phyloP scores from a whole-genome alignment of 1,284 basidiomycete species.

The Meira nashicola region DNA sequence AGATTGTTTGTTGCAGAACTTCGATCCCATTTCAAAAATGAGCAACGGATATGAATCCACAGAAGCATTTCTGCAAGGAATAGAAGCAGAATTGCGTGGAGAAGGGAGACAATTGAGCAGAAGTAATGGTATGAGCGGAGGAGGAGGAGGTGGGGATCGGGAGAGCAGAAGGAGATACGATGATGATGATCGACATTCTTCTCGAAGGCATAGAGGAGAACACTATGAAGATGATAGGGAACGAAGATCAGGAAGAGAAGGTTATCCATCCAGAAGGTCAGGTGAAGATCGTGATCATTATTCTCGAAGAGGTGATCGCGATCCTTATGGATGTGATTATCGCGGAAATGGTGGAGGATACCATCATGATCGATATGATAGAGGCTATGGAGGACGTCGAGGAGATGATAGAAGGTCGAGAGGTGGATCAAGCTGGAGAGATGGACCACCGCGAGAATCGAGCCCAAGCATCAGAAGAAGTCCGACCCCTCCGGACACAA shows the following conservation, averaged over 20 bases:
- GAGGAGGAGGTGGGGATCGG: slow-evolving; percentile 3
- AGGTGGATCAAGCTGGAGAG: slow-evolving; percentile 24
- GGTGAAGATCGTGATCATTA: no score
- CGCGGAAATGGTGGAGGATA: slow-evolving; percentile 28
- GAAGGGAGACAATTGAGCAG: neutral
- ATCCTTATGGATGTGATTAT: slow-evolving; percentile 5
- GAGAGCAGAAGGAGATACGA: neutral
- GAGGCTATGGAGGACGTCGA: slow-evolving; percentile 5
- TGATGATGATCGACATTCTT: neutral
- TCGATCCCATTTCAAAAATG: neutral
- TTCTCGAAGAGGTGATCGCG: slow-evolving; percentile 7
- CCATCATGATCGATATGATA: slow-evolving; percentile 39
- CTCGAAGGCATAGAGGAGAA: neutral
- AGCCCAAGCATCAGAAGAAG: slow-evolving; percentile 73
- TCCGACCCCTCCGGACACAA: slow-evolving; percentile 80
- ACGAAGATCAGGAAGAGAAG: neutral
- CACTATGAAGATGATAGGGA: neutral
- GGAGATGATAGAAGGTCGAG: slow-evolving; percentile 3
- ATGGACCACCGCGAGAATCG: slow-evolving; percentile 50
- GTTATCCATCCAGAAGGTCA: neutral
- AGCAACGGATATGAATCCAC: slow-evolving; percentile 5
- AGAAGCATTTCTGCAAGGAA: slow-evolving; percentile 1
- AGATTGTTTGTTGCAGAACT: no score
- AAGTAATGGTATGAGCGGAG: neutral
- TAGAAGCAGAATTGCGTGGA: neutral